Evolutionary conservation across 495 filamentous ascomycete genomes (phyloP), one percentile per base, ranked within the genome.

Genomic region (Bryoglossum gracile): DNA sequence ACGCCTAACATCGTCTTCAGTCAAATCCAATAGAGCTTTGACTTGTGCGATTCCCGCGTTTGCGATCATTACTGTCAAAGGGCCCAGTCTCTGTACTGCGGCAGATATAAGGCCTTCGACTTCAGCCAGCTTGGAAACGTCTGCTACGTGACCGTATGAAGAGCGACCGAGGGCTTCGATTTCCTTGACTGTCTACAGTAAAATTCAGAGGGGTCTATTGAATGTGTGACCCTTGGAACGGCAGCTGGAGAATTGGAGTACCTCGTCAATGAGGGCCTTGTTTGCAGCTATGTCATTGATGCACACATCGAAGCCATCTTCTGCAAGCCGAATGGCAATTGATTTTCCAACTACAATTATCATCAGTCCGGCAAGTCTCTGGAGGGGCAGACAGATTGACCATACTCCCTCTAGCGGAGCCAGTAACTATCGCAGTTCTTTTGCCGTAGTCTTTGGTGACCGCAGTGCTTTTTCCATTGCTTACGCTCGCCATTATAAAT

Each of bases 21-120:
- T 69, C 6, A 81, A 44, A 19, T 80, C 73, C 3, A 81, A 61
- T 3, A 78, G 51, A 0, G 64, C 50, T 55, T 74, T 71, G 11
- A 75, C 76, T 57, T 76, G 70, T 10, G 70, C 70, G 35, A 81
- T 80, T 14, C 78, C 78, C 0, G 78, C 78, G 55, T 82, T 81
- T 34, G 78, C 78, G 30, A 82, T 60, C 76, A 81, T 81, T 16
- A 74, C 75, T 39, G 68, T 70, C 17, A 84, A 58, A 1, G 73
- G 70, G 8, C 79, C 80, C 0, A 83, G 63, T 17, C 58, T 51
- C 1, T 60, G 42, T 1, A 77, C 70, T 3, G 71, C 69, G 2
- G 57, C 62, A 22, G 67, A 41, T 2, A 84, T 62, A 49, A 84
- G 68, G 5, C 46, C 36, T 53, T 71, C 59, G 8, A 82, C 78